These are phyloP conservation scores for Eugenia klotzschiana DNA, from an alignment of 441 rosid genomes.

Conservation along the genomic window DNA sequence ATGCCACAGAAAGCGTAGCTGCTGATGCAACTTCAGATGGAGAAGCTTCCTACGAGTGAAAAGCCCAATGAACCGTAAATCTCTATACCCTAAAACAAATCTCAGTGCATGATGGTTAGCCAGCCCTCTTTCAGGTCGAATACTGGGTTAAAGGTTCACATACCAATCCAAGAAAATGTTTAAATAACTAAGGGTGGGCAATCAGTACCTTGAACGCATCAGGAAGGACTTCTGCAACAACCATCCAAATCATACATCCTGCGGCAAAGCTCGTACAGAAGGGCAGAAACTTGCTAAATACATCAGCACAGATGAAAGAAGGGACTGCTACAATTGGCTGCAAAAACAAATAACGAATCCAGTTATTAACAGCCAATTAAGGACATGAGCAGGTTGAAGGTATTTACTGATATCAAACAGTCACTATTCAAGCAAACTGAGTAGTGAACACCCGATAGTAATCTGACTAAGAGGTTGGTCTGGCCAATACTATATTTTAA, in stretches of 20 bases:
- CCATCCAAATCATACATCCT: slow-evolving; percentile 99
- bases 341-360: not conserved
- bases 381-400: not conserved
- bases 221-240: slow-evolving; percentile 95
- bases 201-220: slow-evolving; percentile 80
- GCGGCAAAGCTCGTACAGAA: slow-evolving; percentile 99
- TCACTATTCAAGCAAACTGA: not conserved
- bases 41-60: slow-evolving; percentile 63
- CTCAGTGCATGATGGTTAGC: not conserved
- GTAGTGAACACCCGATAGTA: not conserved
- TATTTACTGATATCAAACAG: not conserved
- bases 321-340: slow-evolving; percentile 99
- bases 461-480: not conserved
- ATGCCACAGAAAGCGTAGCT: slow-evolving; percentile 86
- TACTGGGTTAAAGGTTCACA: not conserved
- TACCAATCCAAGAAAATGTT: not conserved
- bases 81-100: not conserved
- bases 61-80: not conserved
- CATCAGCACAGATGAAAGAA: slow-evolving; percentile 90
- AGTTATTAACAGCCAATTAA: not conserved
- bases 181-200: not conserved
- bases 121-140: not conserved
- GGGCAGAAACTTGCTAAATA: slow-evolving; percentile 85
- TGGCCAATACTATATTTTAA: not conserved
- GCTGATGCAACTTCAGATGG: slow-evolving; percentile 90